Evolutionary conservation across 768 basidiomycete species (phyloP), one percentile per base, ranked within the genome.

Genomic region (Tulasnella sp.): DNA sequence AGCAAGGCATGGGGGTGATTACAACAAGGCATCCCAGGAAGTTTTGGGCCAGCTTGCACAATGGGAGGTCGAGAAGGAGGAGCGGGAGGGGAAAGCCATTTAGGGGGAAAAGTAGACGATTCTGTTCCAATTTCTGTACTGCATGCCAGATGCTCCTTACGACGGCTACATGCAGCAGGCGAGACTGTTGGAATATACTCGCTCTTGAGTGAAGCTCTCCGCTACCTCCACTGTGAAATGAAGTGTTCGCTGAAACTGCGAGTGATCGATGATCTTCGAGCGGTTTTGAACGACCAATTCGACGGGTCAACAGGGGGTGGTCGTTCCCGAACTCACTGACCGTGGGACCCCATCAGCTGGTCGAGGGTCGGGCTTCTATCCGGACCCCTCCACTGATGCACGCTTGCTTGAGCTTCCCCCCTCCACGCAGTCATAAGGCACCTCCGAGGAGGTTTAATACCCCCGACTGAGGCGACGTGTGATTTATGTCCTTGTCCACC

Each of bases 21-120:
- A 72, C 31, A 21, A 71, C 46, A 79, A 44, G 72, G 78, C 78
- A 1, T 42, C 71, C 8, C 36, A 44, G 34, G 78, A 79, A 74
- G 40, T 79, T 24, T 6, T 44, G 18, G 44, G 38, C 71, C 36
- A 27, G 10, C 40, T 79, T 79, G 78, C 78, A 72, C 62, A 52
- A 38, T 79, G 62, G 78, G 78, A 79, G 62, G 52, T 42, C 39
- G 77, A 78, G 72, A 21, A 36, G 62, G 77, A 78, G 39, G 68
- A 62, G 24, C 36, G 39, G 38, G 77, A 78, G 58, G 38, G 56
- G 31, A 62, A 10, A 27, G 73, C 73, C 21, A 74, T 74, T 18
- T 48, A 74, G 39, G 39, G 73, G 9, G 73, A 24, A 38, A 74
- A 39, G 3, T 40, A 72, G 71, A 42, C 42, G 10, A 14, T 72